phyloP scores from a whole-genome alignment of 2,329 filamentous ascomycete species.

The Diaporthe caulivora region DNA sequence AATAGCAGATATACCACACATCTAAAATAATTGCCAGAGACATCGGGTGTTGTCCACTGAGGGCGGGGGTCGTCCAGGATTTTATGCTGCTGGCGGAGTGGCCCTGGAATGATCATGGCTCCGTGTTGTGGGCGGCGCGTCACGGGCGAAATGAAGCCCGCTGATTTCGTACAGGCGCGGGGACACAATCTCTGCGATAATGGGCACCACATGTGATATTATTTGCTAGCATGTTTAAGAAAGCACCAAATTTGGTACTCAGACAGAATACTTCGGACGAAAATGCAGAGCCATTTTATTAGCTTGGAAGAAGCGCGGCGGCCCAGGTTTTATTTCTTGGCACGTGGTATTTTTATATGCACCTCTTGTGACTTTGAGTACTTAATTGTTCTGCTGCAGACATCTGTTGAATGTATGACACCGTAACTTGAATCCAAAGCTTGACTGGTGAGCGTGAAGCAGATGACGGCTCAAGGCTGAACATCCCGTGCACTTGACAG shows the following conservation, averaged over 20 bases:
- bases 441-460: too few species aligned
- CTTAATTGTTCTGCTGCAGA: too few species aligned
- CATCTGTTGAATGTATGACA: too few species aligned
- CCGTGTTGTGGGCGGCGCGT: background rate
- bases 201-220: background rate
- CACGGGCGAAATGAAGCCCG: fast-evolving
- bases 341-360: background rate
- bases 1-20: too few species aligned
- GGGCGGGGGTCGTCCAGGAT: background rate
- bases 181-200: background rate
- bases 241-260: background rate
- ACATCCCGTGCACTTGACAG: too few species aligned
- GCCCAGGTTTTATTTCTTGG: background rate
- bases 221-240: background rate
- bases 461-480: too few species aligned
- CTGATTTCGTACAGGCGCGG: background rate
- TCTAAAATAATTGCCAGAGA: too few species aligned
- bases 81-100: too few species aligned
- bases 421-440: too few species aligned
- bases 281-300: background rate
- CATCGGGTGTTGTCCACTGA: too few species aligned
- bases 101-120: background rate
- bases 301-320: background rate
- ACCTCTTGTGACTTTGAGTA: background rate
- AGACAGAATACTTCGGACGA: background rate